phyloP scores from a whole-genome alignment of 2,329 filamentous ascomycete species.

The Trichoderma arundinaceum region DNA sequence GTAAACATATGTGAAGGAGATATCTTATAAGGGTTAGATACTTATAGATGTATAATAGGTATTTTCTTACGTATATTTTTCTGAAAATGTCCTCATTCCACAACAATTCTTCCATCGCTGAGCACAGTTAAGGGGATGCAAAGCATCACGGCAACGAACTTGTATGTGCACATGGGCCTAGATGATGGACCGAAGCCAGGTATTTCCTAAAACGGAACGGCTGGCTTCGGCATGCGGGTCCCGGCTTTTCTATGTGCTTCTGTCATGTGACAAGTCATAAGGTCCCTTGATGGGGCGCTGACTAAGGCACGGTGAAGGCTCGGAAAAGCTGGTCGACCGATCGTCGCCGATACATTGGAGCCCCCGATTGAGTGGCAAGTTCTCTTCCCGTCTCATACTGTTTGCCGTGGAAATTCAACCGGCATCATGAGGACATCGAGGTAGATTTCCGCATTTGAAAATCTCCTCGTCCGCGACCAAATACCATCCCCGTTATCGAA shows the following conservation, averaged over 20 bases:
- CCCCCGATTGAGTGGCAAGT: slow-evolving; percentile 30
- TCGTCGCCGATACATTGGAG: slow-evolving; percentile 17
- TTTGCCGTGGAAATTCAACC: slow-evolving; percentile 2
- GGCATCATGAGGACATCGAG: slow-evolving; percentile 35
- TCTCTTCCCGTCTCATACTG: slow-evolving; percentile 18
- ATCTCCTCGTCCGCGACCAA: slow-evolving; percentile 3
- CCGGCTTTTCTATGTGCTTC: slow-evolving; percentile 4
- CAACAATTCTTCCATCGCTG: background rate
- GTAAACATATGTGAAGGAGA: background rate
- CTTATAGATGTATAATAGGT: no score
- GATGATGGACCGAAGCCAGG: background rate
- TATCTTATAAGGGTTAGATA: no score
- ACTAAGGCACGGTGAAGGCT: slow-evolving; percentile 21
- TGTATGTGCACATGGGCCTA: background rate
- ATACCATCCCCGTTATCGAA: background rate
- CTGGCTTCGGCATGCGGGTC: background rate
- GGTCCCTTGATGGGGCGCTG: background rate
- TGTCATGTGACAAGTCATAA: slow-evolving; percentile 10
- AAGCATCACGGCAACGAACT: background rate
- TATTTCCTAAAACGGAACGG: background rate
- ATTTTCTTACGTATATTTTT: no score
- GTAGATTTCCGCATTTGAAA: slow-evolving; percentile 27
- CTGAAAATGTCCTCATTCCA: background rate
- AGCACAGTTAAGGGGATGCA: background rate
- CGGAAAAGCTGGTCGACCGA: slow-evolving; percentile 26